phyloP scores from a whole-genome alignment of 2,329 filamentous ascomycete genomes.

The Aspergillus viridinutans region DNA sequence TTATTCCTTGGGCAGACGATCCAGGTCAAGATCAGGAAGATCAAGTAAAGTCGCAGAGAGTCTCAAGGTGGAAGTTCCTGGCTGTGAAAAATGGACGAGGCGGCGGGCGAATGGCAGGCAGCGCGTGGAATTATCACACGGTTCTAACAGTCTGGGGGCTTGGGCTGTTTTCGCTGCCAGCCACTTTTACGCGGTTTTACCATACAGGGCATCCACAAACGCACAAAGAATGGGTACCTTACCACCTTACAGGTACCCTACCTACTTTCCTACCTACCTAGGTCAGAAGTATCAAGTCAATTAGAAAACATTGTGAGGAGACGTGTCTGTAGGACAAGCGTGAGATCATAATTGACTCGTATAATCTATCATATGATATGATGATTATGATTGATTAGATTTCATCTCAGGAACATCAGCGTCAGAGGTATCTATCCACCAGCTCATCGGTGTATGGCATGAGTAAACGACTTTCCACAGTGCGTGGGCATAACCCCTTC shows the following conservation, averaged over 20 bases:
- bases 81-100: constrained; percentile 20
- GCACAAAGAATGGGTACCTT: constrained; percentile 3
- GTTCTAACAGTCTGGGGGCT: background rate
- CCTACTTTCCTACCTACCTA: background rate
- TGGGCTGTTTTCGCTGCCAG: background rate
- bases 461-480: background rate
- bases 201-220: constrained; percentile 4
- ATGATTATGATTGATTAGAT: background rate
- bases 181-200: constrained; percentile 15
- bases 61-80: constrained; percentile 15
- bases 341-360: background rate
- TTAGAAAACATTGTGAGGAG: background rate
- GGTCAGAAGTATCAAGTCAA: background rate
- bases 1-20: constrained; percentile 16
- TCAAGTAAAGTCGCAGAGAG: constrained; percentile 14
- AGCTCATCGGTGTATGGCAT: background rate
- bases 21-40: constrained; percentile 25
- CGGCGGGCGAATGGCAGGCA: constrained; percentile 21
- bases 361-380: background rate
- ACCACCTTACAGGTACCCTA: background rate
- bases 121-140: constrained; percentile 27
- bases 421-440: too few species aligned
- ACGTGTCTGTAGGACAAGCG: background rate
- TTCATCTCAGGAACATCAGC: background rate
- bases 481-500: background rate